Evolutionary conservation across 73 alveolate genomes (phyloP).

Genomic region (Tetrahymena thermophila): DNA sequence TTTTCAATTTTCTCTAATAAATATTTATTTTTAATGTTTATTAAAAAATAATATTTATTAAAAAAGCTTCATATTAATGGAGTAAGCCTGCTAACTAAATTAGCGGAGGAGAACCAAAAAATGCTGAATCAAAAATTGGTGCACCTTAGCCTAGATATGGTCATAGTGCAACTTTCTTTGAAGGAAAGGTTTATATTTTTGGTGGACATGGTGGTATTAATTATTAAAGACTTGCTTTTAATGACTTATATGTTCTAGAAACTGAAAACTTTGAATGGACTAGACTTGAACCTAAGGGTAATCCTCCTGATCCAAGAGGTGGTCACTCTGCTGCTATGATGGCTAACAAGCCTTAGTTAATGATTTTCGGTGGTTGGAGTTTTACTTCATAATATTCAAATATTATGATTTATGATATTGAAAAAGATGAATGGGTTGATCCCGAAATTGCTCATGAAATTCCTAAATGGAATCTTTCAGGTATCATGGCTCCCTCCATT

Average conservation of each 20-base stretch:
- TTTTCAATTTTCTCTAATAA: too few species aligned
- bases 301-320: slow-evolving; percentile 94
- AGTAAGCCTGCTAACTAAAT: slow-evolving; percentile 68
- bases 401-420: slow-evolving; percentile 75
- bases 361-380: slow-evolving; percentile 97
- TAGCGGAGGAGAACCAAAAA: slow-evolving; percentile 58
- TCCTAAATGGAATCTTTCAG: slow-evolving; percentile 98
- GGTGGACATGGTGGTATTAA: slow-evolving; percentile 99
- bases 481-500: slow-evolving; percentile 95
- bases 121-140: slow-evolving; percentile 64
- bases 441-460: slow-evolving; percentile 87
- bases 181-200: slow-evolving; percentile 83
- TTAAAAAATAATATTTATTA: too few species aligned
- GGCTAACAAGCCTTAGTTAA: slow-evolving; percentile 63
- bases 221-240: slow-evolving; percentile 88
- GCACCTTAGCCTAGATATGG: slow-evolving; percentile 97
- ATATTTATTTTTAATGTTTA: too few species aligned
- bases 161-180: slow-evolving; percentile 81
- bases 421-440: slow-evolving; percentile 88
- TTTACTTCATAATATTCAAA: slow-evolving; percentile 75
- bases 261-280: slow-evolving; percentile 85
- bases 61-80: slow-evolving; percentile 34
- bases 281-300: slow-evolving; percentile 67
- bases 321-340: slow-evolving; percentile 88
- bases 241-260: slow-evolving; percentile 90